A percentile compares a stretch with the other conserved stretches of the same genome.
phyloP scores from a whole-genome alignment of 768 basidiomycete genomes.

The Lactarius pseudohatsudake region DNA sequence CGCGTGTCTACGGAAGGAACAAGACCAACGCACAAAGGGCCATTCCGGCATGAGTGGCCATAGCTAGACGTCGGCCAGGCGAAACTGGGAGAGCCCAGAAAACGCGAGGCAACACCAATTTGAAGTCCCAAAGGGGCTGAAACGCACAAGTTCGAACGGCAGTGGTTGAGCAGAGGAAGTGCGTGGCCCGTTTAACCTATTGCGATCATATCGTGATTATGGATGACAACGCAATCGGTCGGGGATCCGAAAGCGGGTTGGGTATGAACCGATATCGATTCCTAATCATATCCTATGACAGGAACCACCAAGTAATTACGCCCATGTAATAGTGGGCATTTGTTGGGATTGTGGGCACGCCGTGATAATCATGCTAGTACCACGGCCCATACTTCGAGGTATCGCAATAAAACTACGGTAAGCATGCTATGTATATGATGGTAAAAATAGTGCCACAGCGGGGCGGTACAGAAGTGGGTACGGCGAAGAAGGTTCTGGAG shows the following conservation, averaged over 20 bases:
- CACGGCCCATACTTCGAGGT: not conserved
- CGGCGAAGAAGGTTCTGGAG: not conserved
- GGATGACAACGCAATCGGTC: not conserved
- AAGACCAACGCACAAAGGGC: not conserved
- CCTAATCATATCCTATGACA: not conserved
- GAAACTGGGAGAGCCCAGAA: not conserved
- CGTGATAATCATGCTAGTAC: not conserved
- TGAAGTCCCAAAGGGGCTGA: not conserved
- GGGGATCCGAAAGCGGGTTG: not conserved
- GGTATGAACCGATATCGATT: not conserved
- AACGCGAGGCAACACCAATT: not conserved
- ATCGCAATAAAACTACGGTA: not conserved
- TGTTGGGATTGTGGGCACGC: not conserved
- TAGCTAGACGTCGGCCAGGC: not conserved
- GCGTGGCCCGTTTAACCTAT: not conserved
- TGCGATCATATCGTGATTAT: not conserved
- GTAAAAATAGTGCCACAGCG: not conserved
- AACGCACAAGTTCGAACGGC: not conserved
- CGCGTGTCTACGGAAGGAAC: not conserved
- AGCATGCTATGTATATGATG: not conserved
- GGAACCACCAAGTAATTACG: not conserved
- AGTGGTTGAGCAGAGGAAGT: not conserved
- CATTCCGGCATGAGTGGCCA: not conserved
- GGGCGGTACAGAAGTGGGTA: not conserved
- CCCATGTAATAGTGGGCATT: not conserved